A percentile compares a stretch with the other conserved stretches of the same genome.
phyloP scores from a whole-genome alignment of 2,329 filamentous ascomycete species.

The Coniochaeta prunicola region DNA sequence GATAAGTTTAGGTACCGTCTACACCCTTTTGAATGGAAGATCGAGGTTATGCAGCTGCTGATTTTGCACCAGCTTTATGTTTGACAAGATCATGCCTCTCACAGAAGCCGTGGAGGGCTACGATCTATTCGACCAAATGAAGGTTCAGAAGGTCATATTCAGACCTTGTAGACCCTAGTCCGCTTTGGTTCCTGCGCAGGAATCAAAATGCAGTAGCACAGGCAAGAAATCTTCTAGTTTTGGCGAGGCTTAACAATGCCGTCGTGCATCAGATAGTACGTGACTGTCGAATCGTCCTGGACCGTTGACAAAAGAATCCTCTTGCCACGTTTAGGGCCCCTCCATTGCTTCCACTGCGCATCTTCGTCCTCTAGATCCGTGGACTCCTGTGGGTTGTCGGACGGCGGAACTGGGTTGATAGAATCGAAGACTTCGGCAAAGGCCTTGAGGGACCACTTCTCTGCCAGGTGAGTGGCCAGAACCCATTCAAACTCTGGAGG shows the following conservation, averaged over 20 bases:
- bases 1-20: slow-evolving; percentile 55
- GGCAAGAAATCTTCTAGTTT: slow-evolving; percentile 45
- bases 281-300: slow-evolving; percentile 74
- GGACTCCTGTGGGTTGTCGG: slow-evolving; percentile 13
- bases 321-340: slow-evolving; percentile 46
- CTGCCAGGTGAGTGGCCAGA: slow-evolving; percentile 62
- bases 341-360: slow-evolving; percentile 32
- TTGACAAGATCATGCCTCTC: slow-evolving; percentile 66
- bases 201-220: neutral
- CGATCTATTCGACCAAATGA: slow-evolving; percentile 64
- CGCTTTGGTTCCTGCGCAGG: neutral
- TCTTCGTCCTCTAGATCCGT: slow-evolving; percentile 12
- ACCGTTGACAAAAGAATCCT: slow-evolving; percentile 67
- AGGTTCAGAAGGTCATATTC: slow-evolving; percentile 69
- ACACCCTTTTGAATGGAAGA: neutral
- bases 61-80: slow-evolving; percentile 56
- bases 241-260: slow-evolving; percentile 82
- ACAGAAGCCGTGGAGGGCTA: slow-evolving; percentile 61
- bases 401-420: slow-evolving; percentile 37
- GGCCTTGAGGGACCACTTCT: slow-evolving; percentile 61
- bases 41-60: slow-evolving; percentile 1
- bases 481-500: slow-evolving; percentile 66
- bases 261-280: slow-evolving; percentile 80
- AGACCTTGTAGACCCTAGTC: slow-evolving; percentile 30
- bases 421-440: slow-evolving; percentile 67